These are phyloP conservation scores for Ophiostoma australiae DNA, from an alignment of 2,329 filamentous ascomycete genomes.

Conservation along the genomic window DNA sequence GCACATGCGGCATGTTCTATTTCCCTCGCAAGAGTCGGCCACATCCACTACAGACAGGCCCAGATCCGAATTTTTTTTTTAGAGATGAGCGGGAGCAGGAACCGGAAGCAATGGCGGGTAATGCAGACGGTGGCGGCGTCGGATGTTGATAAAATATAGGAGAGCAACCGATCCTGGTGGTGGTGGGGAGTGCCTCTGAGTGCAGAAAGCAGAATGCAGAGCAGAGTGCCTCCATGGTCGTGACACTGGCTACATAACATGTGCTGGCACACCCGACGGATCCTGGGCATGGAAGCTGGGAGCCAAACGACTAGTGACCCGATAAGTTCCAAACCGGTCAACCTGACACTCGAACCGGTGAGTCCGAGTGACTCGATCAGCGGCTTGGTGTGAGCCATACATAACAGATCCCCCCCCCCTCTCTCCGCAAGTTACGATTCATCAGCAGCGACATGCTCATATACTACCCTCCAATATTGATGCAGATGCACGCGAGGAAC, in stretches of 20 bases:
- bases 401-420: background rate
- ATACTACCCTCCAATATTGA: background rate
- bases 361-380: background rate
- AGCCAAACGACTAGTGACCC: background rate
- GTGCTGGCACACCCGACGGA: background rate
- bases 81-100: background rate
- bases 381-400: background rate
- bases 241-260: background rate
- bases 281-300: background rate
- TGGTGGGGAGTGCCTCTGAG: background rate
- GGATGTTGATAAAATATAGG: background rate
- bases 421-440: background rate
- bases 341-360: too few relatives aligned
- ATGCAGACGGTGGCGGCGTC: background rate
- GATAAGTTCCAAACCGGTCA: too few relatives aligned
- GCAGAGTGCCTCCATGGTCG: background rate
- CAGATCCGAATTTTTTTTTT: background rate
- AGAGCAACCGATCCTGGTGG: background rate
- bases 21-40: background rate
- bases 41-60: background rate
- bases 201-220: too few relatives aligned
- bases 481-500: background rate
- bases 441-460: background rate
- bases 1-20: too few relatives aligned
- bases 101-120: background rate